phyloP scores from a whole-genome alignment of 2,329 filamentous ascomycete genomes.

The Microdochium bolleyi region DNA sequence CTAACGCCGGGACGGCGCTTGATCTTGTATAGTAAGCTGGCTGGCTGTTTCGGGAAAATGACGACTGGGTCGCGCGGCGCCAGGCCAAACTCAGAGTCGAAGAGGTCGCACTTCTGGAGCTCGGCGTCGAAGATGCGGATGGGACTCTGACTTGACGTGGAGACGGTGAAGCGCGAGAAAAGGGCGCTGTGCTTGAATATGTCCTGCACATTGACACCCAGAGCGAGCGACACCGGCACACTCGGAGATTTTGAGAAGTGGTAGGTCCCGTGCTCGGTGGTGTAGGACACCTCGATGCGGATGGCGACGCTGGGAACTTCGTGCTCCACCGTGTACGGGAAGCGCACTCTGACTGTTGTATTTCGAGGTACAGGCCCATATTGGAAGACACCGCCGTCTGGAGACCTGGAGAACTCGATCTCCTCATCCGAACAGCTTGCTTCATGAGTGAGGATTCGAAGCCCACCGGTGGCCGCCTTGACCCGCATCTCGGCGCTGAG shows the following conservation, averaged over 20 bases:
- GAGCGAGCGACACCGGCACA: constrained; percentile 66
- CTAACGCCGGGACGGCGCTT: constrained; percentile 36
- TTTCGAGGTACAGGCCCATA: constrained; percentile 38
- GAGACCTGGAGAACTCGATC: constrained; percentile 35
- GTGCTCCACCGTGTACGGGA: constrained; percentile 81
- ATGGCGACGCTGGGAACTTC: constrained; percentile 63
- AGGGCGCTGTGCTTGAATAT: constrained; percentile 78
- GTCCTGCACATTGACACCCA: constrained; percentile 95
- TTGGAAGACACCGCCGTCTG: constrained; percentile 44
- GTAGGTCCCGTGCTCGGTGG: constrained; percentile 58
- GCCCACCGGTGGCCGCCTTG: constrained; percentile 56
- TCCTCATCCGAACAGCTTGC: constrained; percentile 37
- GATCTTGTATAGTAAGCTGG: constrained; percentile 75
- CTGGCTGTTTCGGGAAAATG: constrained; percentile 75
- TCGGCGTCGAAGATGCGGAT: constrained; percentile 65
- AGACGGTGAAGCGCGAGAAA: constrained; percentile 87
- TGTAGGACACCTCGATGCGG: constrained; percentile 69
- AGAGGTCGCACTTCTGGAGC: constrained; percentile 62
- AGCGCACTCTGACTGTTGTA: constrained; percentile 47
- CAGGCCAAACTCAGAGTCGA: constrained; percentile 54
- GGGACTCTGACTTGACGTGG: constrained; percentile 68
- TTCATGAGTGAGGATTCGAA: constrained; percentile 55
- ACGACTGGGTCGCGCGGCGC: constrained; percentile 44
- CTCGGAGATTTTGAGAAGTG: constrained; percentile 53
- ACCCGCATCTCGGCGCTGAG: constrained; percentile 51